Evolutionary conservation across 192 early-diverging fungal genomes (phyloP), one percentile per base, ranked within the genome.

Genomic region (Dissophora ornata): DNA sequence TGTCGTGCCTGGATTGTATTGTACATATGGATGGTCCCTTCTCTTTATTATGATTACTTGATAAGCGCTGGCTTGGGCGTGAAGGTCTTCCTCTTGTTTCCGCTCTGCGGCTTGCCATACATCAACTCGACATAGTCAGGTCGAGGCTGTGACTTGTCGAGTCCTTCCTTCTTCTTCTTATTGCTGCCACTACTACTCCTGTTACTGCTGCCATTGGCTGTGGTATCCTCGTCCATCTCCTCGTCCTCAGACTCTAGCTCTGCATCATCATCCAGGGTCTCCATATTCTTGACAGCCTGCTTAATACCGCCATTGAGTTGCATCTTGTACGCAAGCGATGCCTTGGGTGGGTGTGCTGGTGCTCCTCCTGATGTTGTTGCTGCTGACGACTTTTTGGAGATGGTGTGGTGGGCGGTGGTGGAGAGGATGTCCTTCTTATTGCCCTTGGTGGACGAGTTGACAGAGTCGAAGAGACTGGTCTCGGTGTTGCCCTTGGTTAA

Each of bases 281-380:
- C 30, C 11, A 77, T 28, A 62, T 77, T 59, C 46, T 77, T 77
- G 34, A 77, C 56, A 1, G 73, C 73, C 38, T 67, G 58, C 30
- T 77, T 77, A 46, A 77, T 42, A 3, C 73, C 73, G 21, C 73
- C 73, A 21, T 77, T 67, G 18, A 77, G 57, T 45, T 77, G 73
- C 50, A 77, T 57, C 65, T 77, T 77, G 65, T 77, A 77, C 1
- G 73, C 73, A n/a, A 77, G 46, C 6, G 73, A 77, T 2, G 73
- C 49, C 22, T 77, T 77, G 40, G 71, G 49, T 33, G 71, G 71
- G 16, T 67, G 57, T n/a, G 63, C 71, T 24, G 60, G 57, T n/a
- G 63, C 71, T 24, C 18, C 55, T 55, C 56, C 28, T n/a, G 52
- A 41, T 44, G 36, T 16, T 2, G 18, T 15, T 0, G 67, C 46